Conservation (phyloP, 164 flowering plant genomes). For the Chloranthus sessilifolius region DNA sequence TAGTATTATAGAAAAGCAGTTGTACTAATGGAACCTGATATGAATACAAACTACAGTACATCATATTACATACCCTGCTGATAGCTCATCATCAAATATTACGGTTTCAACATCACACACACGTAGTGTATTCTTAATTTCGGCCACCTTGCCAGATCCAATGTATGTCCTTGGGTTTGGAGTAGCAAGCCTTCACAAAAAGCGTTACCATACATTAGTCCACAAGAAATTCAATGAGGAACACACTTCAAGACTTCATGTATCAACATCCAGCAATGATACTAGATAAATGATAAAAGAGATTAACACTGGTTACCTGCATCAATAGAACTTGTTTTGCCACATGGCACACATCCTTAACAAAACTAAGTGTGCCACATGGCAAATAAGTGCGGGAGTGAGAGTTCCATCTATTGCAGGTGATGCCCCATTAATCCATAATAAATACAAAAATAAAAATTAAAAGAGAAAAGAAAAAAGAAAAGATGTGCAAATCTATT, state of each 20-base stretch:
- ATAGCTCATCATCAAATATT: slow-evolving; percentile 95
- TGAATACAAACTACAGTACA: too few relatives aligned
- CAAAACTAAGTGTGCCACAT: too few relatives aligned
- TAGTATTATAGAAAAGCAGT: too few relatives aligned
- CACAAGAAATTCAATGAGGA: background rate
- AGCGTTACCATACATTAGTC: slow-evolving; percentile 3
- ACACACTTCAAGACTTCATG: background rate
- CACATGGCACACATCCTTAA: too few relatives aligned
- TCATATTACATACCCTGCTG: slow-evolving; percentile 99
- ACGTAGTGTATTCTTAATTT: slow-evolving; percentile 77
- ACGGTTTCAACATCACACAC: slow-evolving; percentile 86
- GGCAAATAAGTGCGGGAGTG: too few relatives aligned
- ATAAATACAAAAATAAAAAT: too few relatives aligned
- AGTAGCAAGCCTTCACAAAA: slow-evolving; percentile 50
- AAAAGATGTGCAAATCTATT: too few relatives aligned
- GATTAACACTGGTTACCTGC: background rate
- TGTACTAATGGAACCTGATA: too few relatives aligned
- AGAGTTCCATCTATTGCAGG: too few relatives aligned
- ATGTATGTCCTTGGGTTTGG: slow-evolving; percentile 83
- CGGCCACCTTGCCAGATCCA: slow-evolving; percentile 95
- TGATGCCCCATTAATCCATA: too few relatives aligned
- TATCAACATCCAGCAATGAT: background rate
- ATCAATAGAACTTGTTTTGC: too few relatives aligned
- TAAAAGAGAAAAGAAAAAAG: too few relatives aligned
- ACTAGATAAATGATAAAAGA: background rate